These are phyloP conservation scores for Tuber borchii DNA, from an alignment of 495 filamentous ascomycete genomes.

Conservation along the genomic window DNA sequence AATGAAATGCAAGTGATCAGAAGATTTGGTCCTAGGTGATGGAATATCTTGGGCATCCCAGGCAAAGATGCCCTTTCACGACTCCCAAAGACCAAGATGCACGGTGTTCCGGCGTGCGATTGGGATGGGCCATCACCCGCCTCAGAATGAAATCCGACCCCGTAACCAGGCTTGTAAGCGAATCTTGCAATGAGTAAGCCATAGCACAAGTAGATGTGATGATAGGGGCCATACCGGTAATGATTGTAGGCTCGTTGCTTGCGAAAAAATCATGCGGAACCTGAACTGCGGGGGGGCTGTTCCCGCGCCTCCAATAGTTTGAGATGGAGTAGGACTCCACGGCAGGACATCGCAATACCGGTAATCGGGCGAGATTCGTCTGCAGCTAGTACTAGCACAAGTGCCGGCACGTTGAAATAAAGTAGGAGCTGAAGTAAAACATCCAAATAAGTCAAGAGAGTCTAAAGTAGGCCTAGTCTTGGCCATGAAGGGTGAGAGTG, in stretches of 20 bases:
- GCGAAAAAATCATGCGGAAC: background rate
- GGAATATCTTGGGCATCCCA: background rate
- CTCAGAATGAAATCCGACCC: background rate
- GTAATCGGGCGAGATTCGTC: background rate
- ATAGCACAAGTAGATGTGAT: background rate
- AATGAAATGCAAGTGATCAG: background rate
- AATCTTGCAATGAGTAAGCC: background rate
- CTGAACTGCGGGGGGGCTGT: background rate
- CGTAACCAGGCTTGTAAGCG: background rate
- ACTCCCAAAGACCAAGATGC: background rate
- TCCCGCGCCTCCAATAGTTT: too few species aligned
- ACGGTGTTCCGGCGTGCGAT: background rate
- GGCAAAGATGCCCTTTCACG: background rate
- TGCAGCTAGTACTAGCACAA: background rate
- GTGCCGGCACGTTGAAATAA: background rate
- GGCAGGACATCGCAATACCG: background rate
- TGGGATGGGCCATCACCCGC: background rate
- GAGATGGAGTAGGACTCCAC: background rate
- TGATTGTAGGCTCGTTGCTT: background rate
- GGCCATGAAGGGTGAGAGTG: background rate
- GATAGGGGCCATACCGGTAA: background rate
- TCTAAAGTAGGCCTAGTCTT: background rate
- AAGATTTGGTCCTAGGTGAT: background rate
- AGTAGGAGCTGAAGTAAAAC: background rate
- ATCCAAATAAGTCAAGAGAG: background rate